Conservation (phyloP, 108 stramenopile species). For the Cyclotella baltica region DNA sequence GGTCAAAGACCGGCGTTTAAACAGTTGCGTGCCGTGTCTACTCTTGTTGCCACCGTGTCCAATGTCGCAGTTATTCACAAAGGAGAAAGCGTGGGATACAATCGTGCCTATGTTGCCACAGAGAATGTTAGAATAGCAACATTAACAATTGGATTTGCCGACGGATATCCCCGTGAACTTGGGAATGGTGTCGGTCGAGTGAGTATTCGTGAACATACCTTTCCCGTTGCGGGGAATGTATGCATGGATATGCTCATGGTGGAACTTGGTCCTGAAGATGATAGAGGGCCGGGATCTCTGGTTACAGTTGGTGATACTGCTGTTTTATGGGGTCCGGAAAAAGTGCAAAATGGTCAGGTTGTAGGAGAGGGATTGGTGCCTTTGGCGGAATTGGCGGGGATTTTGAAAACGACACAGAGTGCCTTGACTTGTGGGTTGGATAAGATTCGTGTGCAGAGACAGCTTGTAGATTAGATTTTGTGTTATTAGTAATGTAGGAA, state of each 20-base stretch:
- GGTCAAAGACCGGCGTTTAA: constrained; percentile 74
- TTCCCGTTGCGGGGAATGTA: constrained; percentile 80
- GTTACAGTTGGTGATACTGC: constrained; percentile 73
- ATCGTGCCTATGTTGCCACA: constrained; percentile 69
- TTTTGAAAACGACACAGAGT: constrained; percentile 70
- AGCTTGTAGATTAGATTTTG: constrained; percentile 38
- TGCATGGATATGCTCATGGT: constrained; percentile 91
- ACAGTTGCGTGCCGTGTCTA: constrained; percentile 62
- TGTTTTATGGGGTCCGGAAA: constrained; percentile 72
- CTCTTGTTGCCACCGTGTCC: constrained; percentile 67
- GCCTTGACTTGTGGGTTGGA: constrained; percentile 80
- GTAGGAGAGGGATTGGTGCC: constrained; percentile 48
- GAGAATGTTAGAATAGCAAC: constrained; percentile 68
- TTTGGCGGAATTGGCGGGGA: constrained; percentile 60
- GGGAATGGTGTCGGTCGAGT: constrained; percentile 72
- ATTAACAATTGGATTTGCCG: constrained; percentile 79
- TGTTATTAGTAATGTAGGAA: too few species aligned
- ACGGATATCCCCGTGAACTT: constrained; percentile 79
- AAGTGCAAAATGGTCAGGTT: constrained; percentile 57
- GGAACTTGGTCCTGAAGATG: constrained; percentile 61
- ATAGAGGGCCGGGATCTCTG: constrained; percentile 45
- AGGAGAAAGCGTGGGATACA: constrained; percentile 83
- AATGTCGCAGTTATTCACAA: constrained; percentile 64
- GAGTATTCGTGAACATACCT: constrained; percentile 57
- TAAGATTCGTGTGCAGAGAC: constrained; percentile 66